phyloP scores from a whole-genome alignment of 352 stramenopile species.

The Elongisporangium prolatum region DNA sequence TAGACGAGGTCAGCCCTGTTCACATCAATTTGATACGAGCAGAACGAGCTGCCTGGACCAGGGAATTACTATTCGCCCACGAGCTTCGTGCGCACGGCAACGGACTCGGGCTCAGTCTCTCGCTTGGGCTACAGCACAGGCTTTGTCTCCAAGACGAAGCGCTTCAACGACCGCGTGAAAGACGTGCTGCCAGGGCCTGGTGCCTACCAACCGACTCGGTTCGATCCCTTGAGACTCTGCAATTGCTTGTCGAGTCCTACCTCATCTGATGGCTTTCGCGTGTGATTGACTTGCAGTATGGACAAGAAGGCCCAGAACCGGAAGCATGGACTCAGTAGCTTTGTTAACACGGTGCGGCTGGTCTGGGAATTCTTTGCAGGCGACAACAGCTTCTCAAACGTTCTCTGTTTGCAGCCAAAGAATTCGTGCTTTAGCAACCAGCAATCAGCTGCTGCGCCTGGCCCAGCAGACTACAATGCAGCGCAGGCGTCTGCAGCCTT shows the following conservation, averaged over 20 bases:
- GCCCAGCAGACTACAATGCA: slow-evolving; percentile 52
- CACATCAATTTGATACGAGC: neutral
- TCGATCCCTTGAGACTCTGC: neutral
- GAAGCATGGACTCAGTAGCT: slow-evolving; percentile 67
- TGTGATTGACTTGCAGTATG: slow-evolving; percentile 11
- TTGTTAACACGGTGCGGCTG: slow-evolving; percentile 41
- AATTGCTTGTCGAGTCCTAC: slow-evolving; percentile 1
- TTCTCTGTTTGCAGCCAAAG: slow-evolving; percentile 16
- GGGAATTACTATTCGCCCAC: slow-evolving; percentile 65
- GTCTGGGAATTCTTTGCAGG: neutral
- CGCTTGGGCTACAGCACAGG: slow-evolving; percentile 65
- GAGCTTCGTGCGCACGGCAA: slow-evolving; percentile 50
- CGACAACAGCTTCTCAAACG: slow-evolving; percentile 1
- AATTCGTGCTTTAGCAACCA: slow-evolving; percentile 23
- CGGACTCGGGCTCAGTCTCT: slow-evolving; percentile 71
- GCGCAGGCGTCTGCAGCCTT: slow-evolving; percentile 29
- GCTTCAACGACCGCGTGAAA: slow-evolving; percentile 49
- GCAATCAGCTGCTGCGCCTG: slow-evolving; percentile 17
- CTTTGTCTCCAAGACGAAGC: slow-evolving; percentile 76
- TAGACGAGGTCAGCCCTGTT: neutral
- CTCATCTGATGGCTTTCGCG: neutral
- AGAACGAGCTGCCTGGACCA: slow-evolving; percentile 71
- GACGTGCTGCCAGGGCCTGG: slow-evolving; percentile 55
- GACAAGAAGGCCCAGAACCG: slow-evolving; percentile 50
- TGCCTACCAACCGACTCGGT: slow-evolving; percentile 58